Conservation (phyloP, 257 asterid species). For the Ophiorrhiza pumila region DNA sequence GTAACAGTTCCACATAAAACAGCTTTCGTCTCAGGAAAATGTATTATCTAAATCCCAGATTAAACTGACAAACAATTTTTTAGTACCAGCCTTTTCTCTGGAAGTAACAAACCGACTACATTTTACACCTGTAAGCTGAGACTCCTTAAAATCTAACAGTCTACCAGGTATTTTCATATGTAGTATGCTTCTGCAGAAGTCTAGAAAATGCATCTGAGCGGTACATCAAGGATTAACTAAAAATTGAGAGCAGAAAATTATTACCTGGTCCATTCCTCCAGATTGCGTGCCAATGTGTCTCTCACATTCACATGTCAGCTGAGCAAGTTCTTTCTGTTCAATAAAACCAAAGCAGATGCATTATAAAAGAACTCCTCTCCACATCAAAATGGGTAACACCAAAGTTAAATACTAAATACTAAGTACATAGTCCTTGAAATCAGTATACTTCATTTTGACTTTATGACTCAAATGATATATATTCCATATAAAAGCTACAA, state of each 20-base stretch:
- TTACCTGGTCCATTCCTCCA: slow-evolving; percentile 99
- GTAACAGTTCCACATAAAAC: not conserved
- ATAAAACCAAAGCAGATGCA: not conserved
- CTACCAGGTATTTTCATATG: not conserved
- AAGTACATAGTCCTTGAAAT: not conserved
- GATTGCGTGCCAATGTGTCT: slow-evolving; percentile 96
- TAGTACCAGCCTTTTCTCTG: not conserved
- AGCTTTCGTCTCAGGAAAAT: not conserved
- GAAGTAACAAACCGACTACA: not conserved
- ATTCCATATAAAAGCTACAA: not conserved
- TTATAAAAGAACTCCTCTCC: not conserved
- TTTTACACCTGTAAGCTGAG: not conserved
- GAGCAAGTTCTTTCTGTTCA: slow-evolving; percentile 92
- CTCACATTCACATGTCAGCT: slow-evolving; percentile 93
- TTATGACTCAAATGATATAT: not conserved
- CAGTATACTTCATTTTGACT: not conserved
- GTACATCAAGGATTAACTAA: not conserved
- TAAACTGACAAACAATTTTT: not conserved
- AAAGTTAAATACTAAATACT: not conserved
- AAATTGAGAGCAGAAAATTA: slow-evolving; percentile 10
- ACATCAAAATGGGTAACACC: not conserved
- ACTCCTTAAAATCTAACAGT: not conserved
- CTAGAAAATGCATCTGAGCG: not conserved
- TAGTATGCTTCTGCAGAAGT: not conserved
- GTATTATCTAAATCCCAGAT: not conserved